Percentiles rank a stretch among this genome's conserved stretches.
These are phyloP conservation scores for Entomortierella lignicola DNA, from an alignment of 192 early-diverging fungal species.

Conservation along the genomic window DNA sequence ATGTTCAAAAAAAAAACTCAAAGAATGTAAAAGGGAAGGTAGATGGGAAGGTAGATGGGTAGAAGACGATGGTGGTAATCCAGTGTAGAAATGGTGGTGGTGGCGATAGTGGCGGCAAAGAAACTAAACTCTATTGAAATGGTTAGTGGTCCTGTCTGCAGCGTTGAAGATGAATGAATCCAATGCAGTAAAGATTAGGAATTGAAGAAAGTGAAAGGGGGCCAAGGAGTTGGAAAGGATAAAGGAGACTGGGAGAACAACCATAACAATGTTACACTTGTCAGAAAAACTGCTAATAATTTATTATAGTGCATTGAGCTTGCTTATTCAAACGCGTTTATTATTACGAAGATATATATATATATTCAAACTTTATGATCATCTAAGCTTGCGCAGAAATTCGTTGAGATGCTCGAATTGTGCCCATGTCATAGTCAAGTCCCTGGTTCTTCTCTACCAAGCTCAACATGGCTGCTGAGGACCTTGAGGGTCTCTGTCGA, in stretches of 20 bases:
- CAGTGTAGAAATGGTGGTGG: background rate
- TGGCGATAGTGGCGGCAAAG: background rate
- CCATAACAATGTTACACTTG: too few relatives aligned
- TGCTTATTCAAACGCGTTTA: too few relatives aligned
- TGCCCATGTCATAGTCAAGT: slow-evolving; percentile 24
- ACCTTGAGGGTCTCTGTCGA: background rate
- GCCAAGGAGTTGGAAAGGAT: background rate
- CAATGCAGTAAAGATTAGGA: too few relatives aligned
- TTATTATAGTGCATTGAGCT: too few relatives aligned
- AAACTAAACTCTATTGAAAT: too few relatives aligned
- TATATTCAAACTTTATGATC: too few relatives aligned
- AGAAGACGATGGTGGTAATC: background rate
- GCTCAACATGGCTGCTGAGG: background rate
- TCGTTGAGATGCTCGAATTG: slow-evolving; percentile 23
- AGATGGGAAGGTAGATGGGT: too few relatives aligned
- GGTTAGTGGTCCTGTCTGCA: too few relatives aligned
- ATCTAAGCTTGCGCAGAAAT: slow-evolving; percentile 13
- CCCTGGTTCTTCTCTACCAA: background rate
- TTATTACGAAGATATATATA: too few relatives aligned
- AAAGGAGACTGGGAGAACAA: background rate
- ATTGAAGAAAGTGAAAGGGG: background rate
- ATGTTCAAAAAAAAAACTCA: slow-evolving; percentile 1
- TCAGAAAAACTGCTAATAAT: too few relatives aligned
- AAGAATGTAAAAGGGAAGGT: too few relatives aligned
- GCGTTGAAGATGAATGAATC: too few relatives aligned